Percentiles rank a stretch among this genome's conserved stretches.
Evolutionary conservation across 2,329 filamentous ascomycete genomes (phyloP).

Genomic region (Cordyceps farinosa): DNA sequence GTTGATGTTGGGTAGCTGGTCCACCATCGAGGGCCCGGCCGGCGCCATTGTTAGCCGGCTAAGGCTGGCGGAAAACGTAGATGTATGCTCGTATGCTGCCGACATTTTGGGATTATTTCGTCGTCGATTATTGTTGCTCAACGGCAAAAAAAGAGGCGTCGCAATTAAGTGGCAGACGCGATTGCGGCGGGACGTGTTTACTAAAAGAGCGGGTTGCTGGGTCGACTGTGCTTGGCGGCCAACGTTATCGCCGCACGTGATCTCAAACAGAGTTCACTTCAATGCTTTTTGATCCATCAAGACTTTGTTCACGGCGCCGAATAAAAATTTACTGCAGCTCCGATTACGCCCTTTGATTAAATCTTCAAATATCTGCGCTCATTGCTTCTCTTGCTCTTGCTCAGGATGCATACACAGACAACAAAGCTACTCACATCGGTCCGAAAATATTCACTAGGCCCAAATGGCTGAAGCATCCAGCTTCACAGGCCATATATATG

Average conservation of each 20-base stretch:
- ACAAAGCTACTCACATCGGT: constrained; percentile 25
- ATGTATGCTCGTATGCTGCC: constrained; percentile 63
- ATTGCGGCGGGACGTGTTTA: constrained; percentile 10
- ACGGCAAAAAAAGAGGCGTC: background rate
- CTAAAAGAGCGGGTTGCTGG: constrained; percentile 29
- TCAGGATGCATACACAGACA: constrained; percentile 34
- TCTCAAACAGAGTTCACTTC: constrained; percentile 8
- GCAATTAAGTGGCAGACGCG: background rate
- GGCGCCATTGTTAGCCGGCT: constrained; percentile 56
- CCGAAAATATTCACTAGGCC: constrained; percentile 30
- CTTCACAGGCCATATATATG: constrained; percentile 31
- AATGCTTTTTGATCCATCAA: background rate
- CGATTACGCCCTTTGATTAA: constrained; percentile 2
- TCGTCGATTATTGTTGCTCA: background rate
- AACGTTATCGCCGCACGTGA: constrained; percentile 13
- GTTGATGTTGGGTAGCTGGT: constrained; percentile 81
- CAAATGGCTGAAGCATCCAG: constrained; percentile 37
- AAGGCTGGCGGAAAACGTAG: constrained; percentile 63
- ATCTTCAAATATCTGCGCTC: background rate
- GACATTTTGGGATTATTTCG: constrained; percentile 41
- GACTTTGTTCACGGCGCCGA: background rate
- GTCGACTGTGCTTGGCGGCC: constrained; percentile 21
- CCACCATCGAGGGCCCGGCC: constrained; percentile 63
- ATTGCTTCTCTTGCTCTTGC: background rate
- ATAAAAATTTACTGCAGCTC: background rate